These are phyloP conservation scores for Colletotrichum neosansevieriae DNA, from an alignment of 2,329 filamentous ascomycete genomes.

Conservation along the genomic window DNA sequence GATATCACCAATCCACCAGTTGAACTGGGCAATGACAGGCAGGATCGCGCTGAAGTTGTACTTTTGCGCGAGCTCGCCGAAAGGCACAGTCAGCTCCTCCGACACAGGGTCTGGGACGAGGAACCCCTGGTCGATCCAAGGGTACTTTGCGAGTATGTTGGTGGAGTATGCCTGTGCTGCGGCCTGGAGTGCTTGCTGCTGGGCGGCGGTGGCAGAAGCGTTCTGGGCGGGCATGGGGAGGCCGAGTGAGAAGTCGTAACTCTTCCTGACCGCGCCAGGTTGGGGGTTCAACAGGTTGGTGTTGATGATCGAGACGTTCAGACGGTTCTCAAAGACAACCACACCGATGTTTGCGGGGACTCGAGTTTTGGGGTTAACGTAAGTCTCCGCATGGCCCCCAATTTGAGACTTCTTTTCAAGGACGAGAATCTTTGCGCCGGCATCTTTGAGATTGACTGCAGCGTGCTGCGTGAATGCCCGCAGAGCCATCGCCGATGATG, in stretches of 20 bases:
- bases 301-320: slow-evolving; percentile 45
- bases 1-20: slow-evolving; percentile 55
- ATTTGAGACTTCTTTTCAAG: slow-evolving; percentile 53
- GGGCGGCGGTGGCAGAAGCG: slow-evolving; percentile 21
- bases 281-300: slow-evolving; percentile 9
- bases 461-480: slow-evolving; percentile 55
- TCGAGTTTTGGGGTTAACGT: slow-evolving; percentile 43
- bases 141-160: slow-evolving; percentile 34
- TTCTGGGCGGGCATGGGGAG: slow-evolving; percentile 29
- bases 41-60: slow-evolving; percentile 53
- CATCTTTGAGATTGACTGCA: slow-evolving; percentile 53
- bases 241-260: slow-evolving; percentile 41
- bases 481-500: slow-evolving; percentile 57
- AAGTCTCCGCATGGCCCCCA: slow-evolving; percentile 59
- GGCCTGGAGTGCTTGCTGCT: slow-evolving; percentile 23
- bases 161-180: slow-evolving; percentile 27
- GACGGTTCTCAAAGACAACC: slow-evolving; percentile 50
- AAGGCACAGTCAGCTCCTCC: slow-evolving; percentile 56
- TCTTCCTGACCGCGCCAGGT: slow-evolving; percentile 20
- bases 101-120: slow-evolving; percentile 57
- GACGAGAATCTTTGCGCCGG: slow-evolving; percentile 51
- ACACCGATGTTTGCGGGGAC: slow-evolving; percentile 40
- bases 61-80: slow-evolving; percentile 56
- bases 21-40: slow-evolving; percentile 48
- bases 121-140: slow-evolving; percentile 46